These are phyloP conservation scores for Geosiphon pyriformis DNA, from an alignment of 192 early-diverging fungal genomes.

Conservation along the genomic window DNA sequence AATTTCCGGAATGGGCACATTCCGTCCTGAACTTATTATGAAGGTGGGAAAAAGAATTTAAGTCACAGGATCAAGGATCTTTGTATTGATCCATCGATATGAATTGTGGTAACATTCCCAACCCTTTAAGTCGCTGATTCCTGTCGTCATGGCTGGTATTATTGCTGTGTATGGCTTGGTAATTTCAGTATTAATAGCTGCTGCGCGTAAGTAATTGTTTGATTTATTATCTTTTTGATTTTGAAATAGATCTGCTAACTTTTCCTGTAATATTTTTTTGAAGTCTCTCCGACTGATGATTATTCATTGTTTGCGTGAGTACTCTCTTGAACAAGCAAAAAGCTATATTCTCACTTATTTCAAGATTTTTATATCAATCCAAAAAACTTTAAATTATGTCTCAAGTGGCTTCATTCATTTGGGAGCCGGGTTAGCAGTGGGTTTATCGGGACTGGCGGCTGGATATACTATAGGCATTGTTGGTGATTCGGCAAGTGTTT, in stretches of 20 bases:
- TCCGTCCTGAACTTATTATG: slow-evolving; percentile 89
- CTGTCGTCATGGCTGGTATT: slow-evolving; percentile 99
- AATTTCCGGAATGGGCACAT: slow-evolving; percentile 90
- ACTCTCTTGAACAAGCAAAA: not conserved
- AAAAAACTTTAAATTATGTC: too few relatives aligned
- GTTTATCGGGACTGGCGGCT: slow-evolving; percentile 87
- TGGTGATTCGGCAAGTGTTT: slow-evolving; percentile 76
- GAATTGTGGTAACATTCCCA: not conserved
- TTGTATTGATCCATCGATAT: too few relatives aligned
- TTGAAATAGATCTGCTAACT: not conserved
- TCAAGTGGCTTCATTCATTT: slow-evolving; percentile 86
- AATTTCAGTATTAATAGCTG: slow-evolving; percentile 84
- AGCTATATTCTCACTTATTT: too few relatives aligned
- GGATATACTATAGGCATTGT: slow-evolving; percentile 96
- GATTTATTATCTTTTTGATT: slow-evolving; percentile 36
- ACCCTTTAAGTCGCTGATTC: slow-evolving; percentile 65
- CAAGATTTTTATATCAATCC: too few relatives aligned
- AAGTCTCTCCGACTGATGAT: slow-evolving; percentile 23
- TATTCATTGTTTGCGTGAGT: slow-evolving; percentile 27
- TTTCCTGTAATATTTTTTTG: slow-evolving; percentile 8
- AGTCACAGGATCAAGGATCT: too few relatives aligned
- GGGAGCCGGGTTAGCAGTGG: slow-evolving; percentile 88
- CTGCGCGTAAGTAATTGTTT: slow-evolving; percentile 55
- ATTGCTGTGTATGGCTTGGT: slow-evolving; percentile 98
- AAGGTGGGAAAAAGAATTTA: too few relatives aligned